phyloP scores from a whole-genome alignment of 345 rosid species.

The Citrus trifoliata region DNA sequence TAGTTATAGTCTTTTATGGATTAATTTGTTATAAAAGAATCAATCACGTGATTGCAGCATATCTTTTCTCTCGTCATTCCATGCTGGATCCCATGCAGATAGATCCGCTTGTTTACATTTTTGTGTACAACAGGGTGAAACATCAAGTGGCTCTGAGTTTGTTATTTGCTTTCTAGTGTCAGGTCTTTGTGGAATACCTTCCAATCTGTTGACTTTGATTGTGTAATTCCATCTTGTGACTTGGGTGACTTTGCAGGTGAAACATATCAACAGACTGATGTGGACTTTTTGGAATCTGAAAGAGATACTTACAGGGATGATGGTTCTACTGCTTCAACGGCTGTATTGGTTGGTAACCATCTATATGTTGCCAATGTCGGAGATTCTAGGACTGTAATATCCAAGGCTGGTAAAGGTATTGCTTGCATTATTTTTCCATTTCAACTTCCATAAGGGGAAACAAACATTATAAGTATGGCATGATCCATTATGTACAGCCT shows the following conservation, averaged over 20 bases:
- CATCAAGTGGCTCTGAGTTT: slow-evolving; percentile 2
- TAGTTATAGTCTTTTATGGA: neutral
- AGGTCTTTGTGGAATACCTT: slow-evolving; percentile 7
- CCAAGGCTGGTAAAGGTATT: slow-evolving; percentile 88
- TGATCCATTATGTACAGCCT: neutral
- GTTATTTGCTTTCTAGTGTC: neutral
- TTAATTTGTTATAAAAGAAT: neutral
- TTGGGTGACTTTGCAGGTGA: slow-evolving; percentile 53
- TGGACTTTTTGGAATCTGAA: slow-evolving; percentile 77
- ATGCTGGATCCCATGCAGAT: slow-evolving; percentile 21
- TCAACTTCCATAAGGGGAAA: neutral
- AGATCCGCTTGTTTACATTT: slow-evolving; percentile 9
- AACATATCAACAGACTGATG: slow-evolving; percentile 88
- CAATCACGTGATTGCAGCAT: slow-evolving; percentile 5
- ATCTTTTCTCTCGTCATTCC: slow-evolving; percentile 8
- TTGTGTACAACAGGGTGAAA: slow-evolving; percentile 2
- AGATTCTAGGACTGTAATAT: slow-evolving; percentile 91
- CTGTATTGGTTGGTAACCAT: slow-evolving; percentile 85
- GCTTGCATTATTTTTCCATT: neutral
- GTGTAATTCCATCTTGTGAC: slow-evolving; percentile 9
- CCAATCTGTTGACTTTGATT: neutral
- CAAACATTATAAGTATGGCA: neutral
- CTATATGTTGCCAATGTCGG: slow-evolving; percentile 98
- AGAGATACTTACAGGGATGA: slow-evolving; percentile 82
- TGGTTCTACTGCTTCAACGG: slow-evolving; percentile 99